phyloP scores from a whole-genome alignment of 1,139 yeast genomes.

The Candida albicans region DNA sequence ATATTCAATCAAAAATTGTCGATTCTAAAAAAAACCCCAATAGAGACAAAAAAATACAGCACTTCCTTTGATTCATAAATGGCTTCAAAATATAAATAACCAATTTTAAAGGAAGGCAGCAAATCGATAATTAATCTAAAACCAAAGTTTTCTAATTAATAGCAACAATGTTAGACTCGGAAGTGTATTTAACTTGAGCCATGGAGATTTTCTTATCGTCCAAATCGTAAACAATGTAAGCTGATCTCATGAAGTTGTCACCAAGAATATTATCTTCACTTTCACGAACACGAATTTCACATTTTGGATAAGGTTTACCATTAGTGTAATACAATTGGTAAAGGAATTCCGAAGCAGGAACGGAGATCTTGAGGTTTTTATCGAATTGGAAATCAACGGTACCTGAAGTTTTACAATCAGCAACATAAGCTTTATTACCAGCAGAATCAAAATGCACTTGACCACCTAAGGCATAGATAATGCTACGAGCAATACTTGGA shows the following conservation, averaged over 20 bases:
- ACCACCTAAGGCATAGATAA: conserved; percentile 26
- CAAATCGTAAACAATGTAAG: conserved; percentile 71
- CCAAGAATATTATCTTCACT: conserved; percentile 42
- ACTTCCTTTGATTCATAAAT: no score
- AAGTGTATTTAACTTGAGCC: conserved; percentile 52
- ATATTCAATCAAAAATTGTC: no score
- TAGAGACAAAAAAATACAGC: no score
- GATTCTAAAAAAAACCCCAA: no score
- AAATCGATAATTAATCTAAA: no score
- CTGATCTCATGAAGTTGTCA: conserved; percentile 65
- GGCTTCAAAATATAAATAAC: no score
- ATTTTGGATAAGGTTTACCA: conserved; percentile 6
- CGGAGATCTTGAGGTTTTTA: conserved; percentile 26
- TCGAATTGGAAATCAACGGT: conserved; percentile 29
- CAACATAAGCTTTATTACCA: conserved; percentile 6
- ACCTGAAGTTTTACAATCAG: conserved; percentile 8
- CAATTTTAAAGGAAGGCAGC: no score
- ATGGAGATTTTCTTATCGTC: conserved; percentile 58
- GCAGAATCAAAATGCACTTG: not conserved
- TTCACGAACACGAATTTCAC: conserved; percentile 10
- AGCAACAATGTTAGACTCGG: not conserved
- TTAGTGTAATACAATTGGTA: conserved; percentile 9
- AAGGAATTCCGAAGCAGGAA: conserved; percentile 26
- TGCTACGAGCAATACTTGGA: conserved; percentile 14
- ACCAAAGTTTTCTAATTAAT: not conserved